Evolutionary conservation across 2,329 filamentous ascomycete genomes (phyloP).

Genomic region (Aureobasidium leucospermi): DNA sequence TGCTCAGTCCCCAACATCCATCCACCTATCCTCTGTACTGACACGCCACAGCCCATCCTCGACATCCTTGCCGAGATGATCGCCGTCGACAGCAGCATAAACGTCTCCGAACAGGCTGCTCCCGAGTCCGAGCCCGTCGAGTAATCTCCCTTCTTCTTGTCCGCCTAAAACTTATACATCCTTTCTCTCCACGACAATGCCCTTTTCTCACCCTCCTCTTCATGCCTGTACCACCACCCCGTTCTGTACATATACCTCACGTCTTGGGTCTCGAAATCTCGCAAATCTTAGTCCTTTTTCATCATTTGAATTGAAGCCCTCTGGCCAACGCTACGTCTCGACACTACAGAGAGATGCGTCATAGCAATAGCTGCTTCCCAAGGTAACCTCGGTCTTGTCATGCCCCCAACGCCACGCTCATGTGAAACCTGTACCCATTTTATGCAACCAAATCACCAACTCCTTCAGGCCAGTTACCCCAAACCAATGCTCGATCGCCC

Average conservation of each 20-base stretch:
- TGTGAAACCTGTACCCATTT: not conserved
- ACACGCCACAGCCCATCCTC: slow-evolving; percentile 62
- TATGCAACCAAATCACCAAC: slow-evolving; percentile 66
- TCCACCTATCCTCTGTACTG: slow-evolving; percentile 3
- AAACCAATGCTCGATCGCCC: slow-evolving; percentile 70
- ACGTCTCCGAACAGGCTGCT: slow-evolving; percentile 21
- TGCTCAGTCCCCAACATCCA: not conserved
- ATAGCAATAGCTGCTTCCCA: not conserved
- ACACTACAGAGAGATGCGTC: too few species aligned
- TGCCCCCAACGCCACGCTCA: slow-evolving; percentile 5
- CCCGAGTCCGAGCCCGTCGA: slow-evolving; percentile 25
- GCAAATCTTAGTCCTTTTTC: not conserved
- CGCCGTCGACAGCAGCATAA: slow-evolving; percentile 67
- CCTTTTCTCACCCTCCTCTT: not conserved
- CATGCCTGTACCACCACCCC: slow-evolving; percentile 14
- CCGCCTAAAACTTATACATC: not conserved
- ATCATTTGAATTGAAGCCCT: not conserved
- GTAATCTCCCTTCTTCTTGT: slow-evolving; percentile 15
- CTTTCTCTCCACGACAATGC: not conserved
- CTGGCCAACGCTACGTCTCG: not conserved
- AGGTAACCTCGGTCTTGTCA: not conserved
- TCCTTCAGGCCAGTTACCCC: slow-evolving; percentile 81
- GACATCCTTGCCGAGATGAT: slow-evolving; percentile 98
- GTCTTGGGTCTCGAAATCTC: slow-evolving; percentile 6
- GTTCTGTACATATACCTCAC: slow-evolving; percentile 15